Evolutionary conservation across 2,329 filamentous ascomycete species (phyloP), one percentile per base, ranked within the genome.

Genomic region (Pseudohalonectria lignicola): DNA sequence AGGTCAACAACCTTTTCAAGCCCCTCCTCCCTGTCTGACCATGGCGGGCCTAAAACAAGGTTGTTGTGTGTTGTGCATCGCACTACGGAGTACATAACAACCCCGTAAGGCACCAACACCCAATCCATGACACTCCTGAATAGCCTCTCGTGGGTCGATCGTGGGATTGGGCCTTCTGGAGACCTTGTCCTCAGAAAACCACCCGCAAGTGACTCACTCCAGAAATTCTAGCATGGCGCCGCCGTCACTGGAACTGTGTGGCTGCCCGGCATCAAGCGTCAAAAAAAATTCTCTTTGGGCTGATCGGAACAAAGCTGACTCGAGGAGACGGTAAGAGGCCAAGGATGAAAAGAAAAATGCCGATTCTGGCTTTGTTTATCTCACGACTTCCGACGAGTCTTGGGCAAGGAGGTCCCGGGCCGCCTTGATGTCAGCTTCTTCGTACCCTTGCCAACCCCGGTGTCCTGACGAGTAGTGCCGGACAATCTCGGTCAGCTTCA

Each of bases 401-500:
- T 68, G 66, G 40, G 74, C 69, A 28, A 88, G 60, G 42, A 88
- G 63, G 47, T 79, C 76, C 49, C 75, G 71, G 35, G 81, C 82
- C 11, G 84, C 84, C 48, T 74, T 71, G 36, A 93, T 62, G 54
- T 93, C 85, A 3, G 72, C 70, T 50, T 73, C 64, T 41, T 81
- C 75, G 56, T 85, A 90, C 8, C 84, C 85, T 50, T 74, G 68
- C 80, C 82, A 87, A 15, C 74, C 71, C 45, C 67, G 67, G 56
- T 86, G 74, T 41, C 71, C 64, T 36, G 71, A 66, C 26, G 67
- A 61, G 53, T 73, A 67, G 43, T 72, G 71, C 43, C 82, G 71
- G 43, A 88, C 75, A 48, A 92, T 88, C 54, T 90, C 83, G 1
- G 74, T 71, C 12, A 93, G 68, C 58, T 86, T 88, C 41, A 68